Conservation (phyloP, 75 land plant genomes). For the Picea sitchensis region DNA sequence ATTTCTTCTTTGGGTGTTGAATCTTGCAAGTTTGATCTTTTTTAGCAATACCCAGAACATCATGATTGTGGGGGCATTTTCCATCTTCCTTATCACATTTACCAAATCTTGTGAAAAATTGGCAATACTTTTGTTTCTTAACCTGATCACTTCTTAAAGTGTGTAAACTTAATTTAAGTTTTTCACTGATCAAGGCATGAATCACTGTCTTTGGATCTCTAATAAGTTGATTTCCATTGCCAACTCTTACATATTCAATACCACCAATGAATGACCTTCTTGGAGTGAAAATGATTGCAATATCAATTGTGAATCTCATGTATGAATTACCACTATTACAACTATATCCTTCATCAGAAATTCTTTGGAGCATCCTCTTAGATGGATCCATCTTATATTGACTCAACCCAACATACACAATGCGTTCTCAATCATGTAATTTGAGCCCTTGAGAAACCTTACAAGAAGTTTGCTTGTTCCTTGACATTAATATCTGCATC, state of each 20-base stretch:
- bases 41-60: too few relatives aligned
- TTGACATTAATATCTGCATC: conserved; percentile 5
- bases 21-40: too few relatives aligned
- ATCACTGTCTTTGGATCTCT: too few relatives aligned
- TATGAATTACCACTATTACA: not conserved
- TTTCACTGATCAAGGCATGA: too few relatives aligned
- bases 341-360: conserved; percentile 16
- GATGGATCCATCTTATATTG: conserved; percentile 36
- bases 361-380: conserved; percentile 20
- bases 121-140: too few relatives aligned
- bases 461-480: conserved; percentile 4
- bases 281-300: conserved; percentile 26
- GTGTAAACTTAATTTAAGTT: too few relatives aligned
- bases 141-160: too few relatives aligned
- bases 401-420: conserved; percentile 19
- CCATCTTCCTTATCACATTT: too few relatives aligned
- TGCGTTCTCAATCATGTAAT: conserved; percentile 13
- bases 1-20: too few relatives aligned
- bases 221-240: too few relatives aligned
- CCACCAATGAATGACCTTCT: conserved; percentile 64
- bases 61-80: too few relatives aligned
- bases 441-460: not conserved
- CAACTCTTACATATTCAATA: conserved; percentile 45
- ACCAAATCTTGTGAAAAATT: too few relatives aligned
- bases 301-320: not conserved